Evolutionary conservation across 306 rosid genomes (phyloP).

Genomic region (Malus domestica): ASM211411v1 NC_041797.1:27747001-27747500

Average conservation of each 20-base stretch:
- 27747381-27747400: conserved; percentile 72
- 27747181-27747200: background rate
- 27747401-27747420: conserved; percentile 41
- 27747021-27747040: background rate
- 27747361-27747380: conserved; percentile 95
- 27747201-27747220: background rate
- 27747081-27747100: background rate
- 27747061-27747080: background rate
- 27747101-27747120: background rate
- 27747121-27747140: background rate
- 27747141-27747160: background rate
- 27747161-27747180: background rate
- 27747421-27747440: conserved; percentile 18
- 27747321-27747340: background rate
- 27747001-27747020: background rate
- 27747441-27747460: conserved; percentile 4
- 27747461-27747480: background rate
- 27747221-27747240: background rate
- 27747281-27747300: background rate
- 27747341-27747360: conserved; percentile 72
- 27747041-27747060: background rate
- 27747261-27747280: background rate
- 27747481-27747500: background rate
- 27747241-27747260: background rate
- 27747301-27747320: background rate